A percentile compares a stretch with the other conserved stretches of the same genome.
phyloP scores from a whole-genome alignment of 257 asterid species.

The Oldenlandia corymbosa region DNA sequence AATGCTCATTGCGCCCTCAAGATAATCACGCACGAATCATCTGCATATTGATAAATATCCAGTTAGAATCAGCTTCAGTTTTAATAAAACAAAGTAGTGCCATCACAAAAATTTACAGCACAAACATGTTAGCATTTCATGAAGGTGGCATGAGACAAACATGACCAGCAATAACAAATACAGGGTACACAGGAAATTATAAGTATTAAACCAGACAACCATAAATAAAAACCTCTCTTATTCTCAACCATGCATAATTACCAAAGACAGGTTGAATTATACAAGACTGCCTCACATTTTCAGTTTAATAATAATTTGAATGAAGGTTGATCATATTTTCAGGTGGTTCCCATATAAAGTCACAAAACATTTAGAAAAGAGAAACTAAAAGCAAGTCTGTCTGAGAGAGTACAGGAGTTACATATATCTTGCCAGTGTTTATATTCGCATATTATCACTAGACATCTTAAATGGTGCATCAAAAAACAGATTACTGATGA shows the following conservation, averaged over 20 bases:
- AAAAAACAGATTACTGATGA: not conserved
- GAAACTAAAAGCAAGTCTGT: no score
- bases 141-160: not conserved
- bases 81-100: not conserved
- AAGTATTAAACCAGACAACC: not conserved
- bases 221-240: not conserved
- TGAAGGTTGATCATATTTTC: not conserved
- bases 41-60: conserved; percentile 6
- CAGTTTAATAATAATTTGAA: not conserved
- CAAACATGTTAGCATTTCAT: not conserved
- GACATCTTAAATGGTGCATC: no score
- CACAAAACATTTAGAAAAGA: not conserved
- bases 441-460: no score
- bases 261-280: not conserved
- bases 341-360: not conserved
- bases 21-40: conserved; percentile 12
- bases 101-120: not conserved
- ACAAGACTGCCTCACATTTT: not conserved
- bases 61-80: not conserved
- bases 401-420: no score
- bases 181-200: not conserved
- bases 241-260: not conserved
- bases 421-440: no score
- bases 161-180: not conserved
- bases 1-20: not conserved